Evolutionary conservation across 1,284 basidiomycete species (phyloP).

Genomic region (Vanrija sp.): DNA sequence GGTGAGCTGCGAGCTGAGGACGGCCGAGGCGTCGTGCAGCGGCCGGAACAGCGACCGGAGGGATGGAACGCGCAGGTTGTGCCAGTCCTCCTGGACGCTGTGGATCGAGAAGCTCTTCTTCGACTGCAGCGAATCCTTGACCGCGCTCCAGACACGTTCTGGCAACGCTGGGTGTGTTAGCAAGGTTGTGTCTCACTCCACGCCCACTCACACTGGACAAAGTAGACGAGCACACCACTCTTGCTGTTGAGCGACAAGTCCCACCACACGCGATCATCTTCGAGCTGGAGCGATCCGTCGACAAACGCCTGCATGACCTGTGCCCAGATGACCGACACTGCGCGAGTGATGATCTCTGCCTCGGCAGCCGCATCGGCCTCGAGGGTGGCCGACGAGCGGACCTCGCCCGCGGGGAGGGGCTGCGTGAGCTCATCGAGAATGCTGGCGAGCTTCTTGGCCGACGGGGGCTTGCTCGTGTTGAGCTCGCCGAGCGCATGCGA

Average conservation of each 20-base stretch:
- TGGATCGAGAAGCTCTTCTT: constrained; percentile 17
- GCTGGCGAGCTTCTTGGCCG: constrained; percentile 21
- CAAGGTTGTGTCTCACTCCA: neutral
- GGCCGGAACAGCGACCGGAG: constrained; percentile 9
- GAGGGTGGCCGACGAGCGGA: neutral
- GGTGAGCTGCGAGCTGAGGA: constrained; percentile 13
- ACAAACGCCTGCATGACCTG: constrained; percentile 41
- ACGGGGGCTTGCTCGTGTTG: constrained; percentile 25
- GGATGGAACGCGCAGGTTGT: neutral
- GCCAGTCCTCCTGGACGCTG: constrained; percentile 1
- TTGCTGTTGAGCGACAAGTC: constrained; percentile 27
- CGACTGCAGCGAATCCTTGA: constrained; percentile 12
- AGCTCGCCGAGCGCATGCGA: constrained; percentile 34
- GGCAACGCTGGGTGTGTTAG: constrained; percentile 37
- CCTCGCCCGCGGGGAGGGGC: neutral
- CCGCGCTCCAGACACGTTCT: constrained; percentile 31
- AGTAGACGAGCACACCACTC: constrained; percentile 33
- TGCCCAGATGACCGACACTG: constrained; percentile 46
- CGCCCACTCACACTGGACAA: constrained; percentile 43
- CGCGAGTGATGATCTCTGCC: constrained; percentile 40
- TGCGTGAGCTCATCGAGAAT: constrained; percentile 22
- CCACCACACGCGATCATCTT: constrained; percentile 45
- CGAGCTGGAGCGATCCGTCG: constrained; percentile 35
- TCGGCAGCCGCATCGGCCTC: constrained; percentile 35
- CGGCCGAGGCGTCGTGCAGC: constrained; percentile 5